Evolutionary conservation across 2,329 filamentous ascomycete species (phyloP).

Genomic region (Colletotrichum sp.): DNA sequence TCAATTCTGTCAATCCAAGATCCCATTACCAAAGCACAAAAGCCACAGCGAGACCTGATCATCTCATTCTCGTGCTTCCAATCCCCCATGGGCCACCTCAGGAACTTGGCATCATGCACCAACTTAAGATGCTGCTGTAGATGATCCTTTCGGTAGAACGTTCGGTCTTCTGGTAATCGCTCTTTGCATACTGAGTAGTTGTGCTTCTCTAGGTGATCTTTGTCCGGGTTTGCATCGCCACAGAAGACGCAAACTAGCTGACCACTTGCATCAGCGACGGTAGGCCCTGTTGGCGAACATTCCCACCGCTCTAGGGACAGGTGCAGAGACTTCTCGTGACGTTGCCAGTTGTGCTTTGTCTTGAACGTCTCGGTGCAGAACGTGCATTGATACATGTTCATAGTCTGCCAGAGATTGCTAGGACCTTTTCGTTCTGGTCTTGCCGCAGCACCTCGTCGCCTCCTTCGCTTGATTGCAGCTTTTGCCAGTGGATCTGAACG

Average conservation of each 20-base stretch:
- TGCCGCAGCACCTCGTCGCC: not conserved
- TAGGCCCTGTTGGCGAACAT: constrained; percentile 31
- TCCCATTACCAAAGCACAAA: constrained; percentile 38
- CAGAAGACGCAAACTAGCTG: constrained; percentile 45
- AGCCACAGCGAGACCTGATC: constrained; percentile 37
- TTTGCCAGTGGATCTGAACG: not conserved
- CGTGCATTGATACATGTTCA: constrained; percentile 42
- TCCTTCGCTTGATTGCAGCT: not conserved
- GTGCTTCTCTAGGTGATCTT: constrained; percentile 39
- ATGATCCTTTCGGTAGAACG: constrained; percentile 49
- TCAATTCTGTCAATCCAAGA: constrained; percentile 38
- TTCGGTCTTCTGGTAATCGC: constrained; percentile 47
- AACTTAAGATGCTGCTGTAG: constrained; percentile 42
- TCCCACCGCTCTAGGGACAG: constrained; percentile 49
- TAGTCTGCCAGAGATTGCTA: not conserved
- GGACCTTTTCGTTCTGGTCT: not conserved
- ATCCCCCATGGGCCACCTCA: constrained; percentile 6
- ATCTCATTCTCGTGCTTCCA: constrained; percentile 8
- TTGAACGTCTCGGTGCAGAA: constrained; percentile 53
- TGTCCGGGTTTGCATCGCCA: constrained; percentile 31
- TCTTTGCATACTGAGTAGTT: constrained; percentile 53
- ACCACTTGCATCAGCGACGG: constrained; percentile 36
- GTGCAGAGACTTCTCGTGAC: constrained; percentile 56
- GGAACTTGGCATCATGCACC: constrained; percentile 9
- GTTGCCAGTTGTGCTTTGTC: constrained; percentile 50